A percentile compares a stretch with the other conserved stretches of the same genome.
phyloP scores from a whole-genome alignment of 495 filamentous ascomycete genomes.

The Neurospora hispaniola region DNA sequence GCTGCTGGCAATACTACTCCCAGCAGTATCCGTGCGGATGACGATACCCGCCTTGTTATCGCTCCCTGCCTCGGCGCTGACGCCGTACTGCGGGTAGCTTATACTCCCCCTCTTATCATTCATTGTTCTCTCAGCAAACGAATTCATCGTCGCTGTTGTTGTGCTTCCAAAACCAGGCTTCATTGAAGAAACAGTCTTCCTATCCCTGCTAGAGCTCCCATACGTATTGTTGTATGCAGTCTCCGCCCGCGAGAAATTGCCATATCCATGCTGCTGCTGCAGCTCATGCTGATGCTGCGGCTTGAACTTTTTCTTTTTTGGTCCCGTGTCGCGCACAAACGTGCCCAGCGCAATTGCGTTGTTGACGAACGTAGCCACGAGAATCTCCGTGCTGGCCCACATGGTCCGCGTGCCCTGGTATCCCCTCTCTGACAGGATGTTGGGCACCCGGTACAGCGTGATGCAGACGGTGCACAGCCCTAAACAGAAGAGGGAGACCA shows the following conservation, averaged over 20 bases:
- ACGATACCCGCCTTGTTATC: neutral
- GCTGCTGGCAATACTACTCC: neutral
- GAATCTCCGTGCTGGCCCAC: slow-evolving; percentile 62
- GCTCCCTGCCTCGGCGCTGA: neutral
- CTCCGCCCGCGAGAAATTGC: neutral
- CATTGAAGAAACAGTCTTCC: neutral
- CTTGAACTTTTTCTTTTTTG: slow-evolving; percentile 63
- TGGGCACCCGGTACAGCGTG: slow-evolving; percentile 64
- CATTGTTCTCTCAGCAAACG: neutral
- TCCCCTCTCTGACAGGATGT: slow-evolving; percentile 49
- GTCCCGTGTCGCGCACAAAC: slow-evolving; percentile 66
- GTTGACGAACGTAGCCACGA: slow-evolving; percentile 62
- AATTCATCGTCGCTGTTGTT: neutral
- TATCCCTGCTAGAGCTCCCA: neutral
- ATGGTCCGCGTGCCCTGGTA: slow-evolving; percentile 66
- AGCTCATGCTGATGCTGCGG: slow-evolving; percentile 8
- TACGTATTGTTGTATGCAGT: neutral
- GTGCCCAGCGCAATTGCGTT: slow-evolving; percentile 71
- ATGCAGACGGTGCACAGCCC: slow-evolving; percentile 62
- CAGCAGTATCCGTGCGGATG: neutral
- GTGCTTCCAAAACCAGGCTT: neutral
- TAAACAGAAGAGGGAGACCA: slow-evolving; percentile 65
- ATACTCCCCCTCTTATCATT: neutral
- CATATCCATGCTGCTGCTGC: slow-evolving; percentile 17
- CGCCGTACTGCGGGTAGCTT: neutral